phyloP scores from a whole-genome alignment of 78 protist genomes.

The Mantamonas sphyraenae region DNA sequence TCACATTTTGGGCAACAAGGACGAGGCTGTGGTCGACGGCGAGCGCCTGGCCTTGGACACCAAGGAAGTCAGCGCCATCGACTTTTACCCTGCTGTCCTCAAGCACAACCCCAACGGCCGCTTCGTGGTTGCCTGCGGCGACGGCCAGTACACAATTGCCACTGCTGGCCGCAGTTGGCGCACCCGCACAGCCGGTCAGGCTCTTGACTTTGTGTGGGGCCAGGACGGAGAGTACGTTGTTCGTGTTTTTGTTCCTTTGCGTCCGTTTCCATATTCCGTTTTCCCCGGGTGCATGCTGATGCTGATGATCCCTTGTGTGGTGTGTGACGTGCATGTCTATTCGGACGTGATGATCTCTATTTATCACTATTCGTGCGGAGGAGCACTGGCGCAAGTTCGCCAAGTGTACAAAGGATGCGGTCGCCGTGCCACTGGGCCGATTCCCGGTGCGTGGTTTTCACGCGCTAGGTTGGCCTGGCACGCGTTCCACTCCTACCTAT shows the following conservation, averaged over 20 bases:
- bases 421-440: too few relatives aligned
- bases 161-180: constrained; percentile 90
- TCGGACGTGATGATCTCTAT: too few relatives aligned
- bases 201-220: constrained; percentile 93
- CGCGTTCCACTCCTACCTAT: too few relatives aligned
- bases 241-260: neutral
- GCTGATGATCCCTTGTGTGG: too few relatives aligned
- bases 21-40: constrained; percentile 62
- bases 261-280: too few relatives aligned
- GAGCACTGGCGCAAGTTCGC: too few relatives aligned
- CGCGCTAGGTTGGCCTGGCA: too few relatives aligned
- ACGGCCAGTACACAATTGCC: constrained; percentile 94
- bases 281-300: too few relatives aligned
- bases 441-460: too few relatives aligned
- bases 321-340: too few relatives aligned
- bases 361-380: too few relatives aligned
- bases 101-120: constrained; percentile 85
- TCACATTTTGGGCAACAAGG: neutral
- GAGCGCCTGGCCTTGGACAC: constrained; percentile 55
- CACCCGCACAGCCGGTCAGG: constrained; percentile 86
- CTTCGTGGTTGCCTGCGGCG: constrained; percentile 89
- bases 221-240: constrained; percentile 37
- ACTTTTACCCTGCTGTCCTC: constrained; percentile 69
- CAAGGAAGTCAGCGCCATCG: constrained; percentile 90
- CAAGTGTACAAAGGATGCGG: too few relatives aligned